Conservation (phyloP, 305 asterid genomes). For the Andrographis paniculata region DNA sequence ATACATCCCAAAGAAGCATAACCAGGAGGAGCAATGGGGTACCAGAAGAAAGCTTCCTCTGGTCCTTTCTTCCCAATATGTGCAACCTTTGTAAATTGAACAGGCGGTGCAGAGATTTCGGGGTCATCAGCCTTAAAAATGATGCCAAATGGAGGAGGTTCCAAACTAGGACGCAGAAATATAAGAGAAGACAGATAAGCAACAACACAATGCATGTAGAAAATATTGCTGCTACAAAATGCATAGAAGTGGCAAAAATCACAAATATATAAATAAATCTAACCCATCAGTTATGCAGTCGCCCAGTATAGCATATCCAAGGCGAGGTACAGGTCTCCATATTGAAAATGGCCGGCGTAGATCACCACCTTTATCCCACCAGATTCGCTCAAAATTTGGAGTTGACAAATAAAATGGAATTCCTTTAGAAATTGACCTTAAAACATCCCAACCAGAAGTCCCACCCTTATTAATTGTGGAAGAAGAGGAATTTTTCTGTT, state of each 20-base stretch:
- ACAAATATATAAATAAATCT: slow-evolving; percentile 21
- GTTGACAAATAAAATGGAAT: slow-evolving; percentile 62
- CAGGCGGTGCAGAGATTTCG: slow-evolving; percentile 78
- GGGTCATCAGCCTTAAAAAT: slow-evolving; percentile 77
- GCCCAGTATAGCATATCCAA: slow-evolving; percentile 81
- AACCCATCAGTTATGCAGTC: slow-evolving; percentile 98
- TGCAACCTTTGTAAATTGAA: slow-evolving; percentile 90
- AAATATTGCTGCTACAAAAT: slow-evolving; percentile 7
- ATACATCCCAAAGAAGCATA: slow-evolving; percentile 92
- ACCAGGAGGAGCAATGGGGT: slow-evolving; percentile 97
- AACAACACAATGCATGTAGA: slow-evolving; percentile 9
- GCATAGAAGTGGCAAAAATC: slow-evolving; percentile 14
- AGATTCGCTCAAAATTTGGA: slow-evolving; percentile 91
- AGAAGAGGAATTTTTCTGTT: slow-evolving; percentile 29
- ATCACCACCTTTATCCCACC: slow-evolving; percentile 99
- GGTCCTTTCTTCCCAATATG: slow-evolving; percentile 70
- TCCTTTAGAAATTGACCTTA: slow-evolving; percentile 80
- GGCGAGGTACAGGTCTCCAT: slow-evolving; percentile 93
- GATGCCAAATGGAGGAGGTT: slow-evolving; percentile 94
- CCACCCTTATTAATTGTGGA: slow-evolving; percentile 42
- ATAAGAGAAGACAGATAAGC: slow-evolving; percentile 19
- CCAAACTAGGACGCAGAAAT: slow-evolving; percentile 53
- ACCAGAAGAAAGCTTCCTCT: slow-evolving; percentile 94
- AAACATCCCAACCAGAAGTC: slow-evolving; percentile 84
- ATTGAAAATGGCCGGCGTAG: slow-evolving; percentile 85